Base-by-base conservation (phyloP, 1,284 basidiomycete species). In the Leucoagaricus sp. region DNA sequence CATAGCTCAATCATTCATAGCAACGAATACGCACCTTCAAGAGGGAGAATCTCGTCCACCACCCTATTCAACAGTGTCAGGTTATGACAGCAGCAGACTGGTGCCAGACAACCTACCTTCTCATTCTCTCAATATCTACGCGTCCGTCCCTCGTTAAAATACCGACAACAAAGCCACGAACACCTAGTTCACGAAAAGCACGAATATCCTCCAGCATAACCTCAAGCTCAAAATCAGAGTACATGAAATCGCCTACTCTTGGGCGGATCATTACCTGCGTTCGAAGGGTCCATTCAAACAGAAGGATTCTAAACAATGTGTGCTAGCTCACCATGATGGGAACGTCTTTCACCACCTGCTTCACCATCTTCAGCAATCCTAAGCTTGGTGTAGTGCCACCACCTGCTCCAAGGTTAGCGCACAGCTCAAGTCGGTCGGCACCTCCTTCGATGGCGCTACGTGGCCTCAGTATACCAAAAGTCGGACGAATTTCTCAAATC, bases 341-440 rank as follows among this genome's bases (percentile, higher is more conserved):
- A 12, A 81, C 65, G 44, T 74, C 70, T 4, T 79, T 75, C 9
- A 81, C 71, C 2, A 68, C 72, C 40, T 71, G 73, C 58, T 79
- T 77, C 41, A 93, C 78, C 3, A 75, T 69, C 59, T 71, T 83
- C 34, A 91, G 72, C 33, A 93, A 75, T 1, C 91, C 91, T 9
- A 88, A 59, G 60, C 83, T 88, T 9, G 91, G 91, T 0, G 91
- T 94, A 5, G 84, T 88, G 9, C 91, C 91, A 21, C 91, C 91
- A 21, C 89, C 91, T 34, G 83, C 64, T 29, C 79, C 81, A 49
- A 93, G 75, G 64, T 86, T 89, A 6, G 78, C 80, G 65, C 91
- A 93, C n/a, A 94, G 71, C 67, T 93, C 91, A 21, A 93, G 79
- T 57, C 91, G 78, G 68, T 89, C 77, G 42, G 89, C 89, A 7